Evolutionary conservation across 257 asterid species (phyloP), one percentile per base, ranked within the genome.

Genomic region (Paulownia fortunei): DNA sequence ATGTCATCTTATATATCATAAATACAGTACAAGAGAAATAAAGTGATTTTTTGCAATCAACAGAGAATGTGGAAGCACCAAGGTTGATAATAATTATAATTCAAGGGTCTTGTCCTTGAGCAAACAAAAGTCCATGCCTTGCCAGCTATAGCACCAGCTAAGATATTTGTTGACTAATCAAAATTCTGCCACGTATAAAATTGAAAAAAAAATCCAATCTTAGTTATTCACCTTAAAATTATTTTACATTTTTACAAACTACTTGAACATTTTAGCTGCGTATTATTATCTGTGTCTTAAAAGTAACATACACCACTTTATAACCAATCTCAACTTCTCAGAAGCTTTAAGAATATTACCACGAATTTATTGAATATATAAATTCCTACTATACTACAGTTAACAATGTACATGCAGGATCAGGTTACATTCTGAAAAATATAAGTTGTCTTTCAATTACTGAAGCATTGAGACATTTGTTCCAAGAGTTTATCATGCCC

Each of bases 271-370:
- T n/a, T n/a, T n/a, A n/a, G n/a, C n/a, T n/a, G n/a, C n/a, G n/a
- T n/a, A 41, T 41, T 19, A 13, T 26, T 27, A 26, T 30, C 44
- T n/a, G n/a, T n/a, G 16, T 26, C 16, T 36, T 26, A n/a, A 44
- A 66, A 66, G 66, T n/a, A 34, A 66, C 3, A 15, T 5, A 34
- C 0, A 27, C 26, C 67, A 66, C 2, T 23, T 44, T 42, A 62
- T 19, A 55, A 55, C 69, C 78, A 1, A 44, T 73, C 78, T 56
- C 51, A 56, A 73, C 5, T n/a, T 26, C 42, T 24, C 27, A 1
- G 12, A 61, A 60, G 63, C 70, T 21, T 51, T n/a, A 47, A 47
- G 32, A 15, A 5, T 2, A 26, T 7, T 12, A 49, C 56, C 46
- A 58, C 39, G 8, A 12, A 36, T 59, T 67, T 44, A 16, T 37